Evolutionary conservation across 2,329 filamentous ascomycete species (phyloP), one percentile per base, ranked within the genome.

Genomic region (Fusarium albidum): DNA sequence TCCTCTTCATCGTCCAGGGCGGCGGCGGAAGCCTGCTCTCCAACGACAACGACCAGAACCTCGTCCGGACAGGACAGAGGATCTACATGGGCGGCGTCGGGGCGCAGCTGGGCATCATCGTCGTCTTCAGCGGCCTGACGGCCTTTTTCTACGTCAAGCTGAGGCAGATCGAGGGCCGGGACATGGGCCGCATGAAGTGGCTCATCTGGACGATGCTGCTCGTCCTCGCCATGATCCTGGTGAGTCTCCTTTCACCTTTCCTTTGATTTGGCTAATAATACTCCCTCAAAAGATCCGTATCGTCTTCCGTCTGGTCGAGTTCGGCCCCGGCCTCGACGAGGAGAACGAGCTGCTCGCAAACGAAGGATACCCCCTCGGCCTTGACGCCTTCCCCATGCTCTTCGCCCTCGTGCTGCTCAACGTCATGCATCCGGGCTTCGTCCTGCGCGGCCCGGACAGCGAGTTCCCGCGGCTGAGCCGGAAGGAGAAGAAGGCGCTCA

Each of bases 251-350:
- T 12, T 27, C 29, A n/a, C n/a, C n/a, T 3, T 39, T 6, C 10
- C 13, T 6, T 28, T 25, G 25, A 14, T 9, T 14, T 28, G 25
- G 17, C 9, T 49, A 35, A 21, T 9, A 21, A 49, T 29, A 50
- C 59, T 43, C 12, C n/a, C n/a, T 33, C 15, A 13, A 7, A 43
- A 82, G 76, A 67, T 79, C 25, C 81, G 85, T 28, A 86, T 88
- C 66, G 78, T 85, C 57, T 89, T 81, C 69, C 82, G 84, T 26
- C 74, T 89, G 3, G 69, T 76, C 45, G 83, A 88, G 66, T 88
- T 82, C 62, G 74, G 75, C 0, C 71, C 73, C 5, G 81, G 80
- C 10, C 63, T 79, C 15, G 68, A 70, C 33, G 61, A 66, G 6
- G 59, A 69, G n/a, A 82, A 80, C 63, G 70, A 73, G 0, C 70